Evolutionary conservation across 2,329 filamentous ascomycete genomes (phyloP).

Genomic region (Penicillium nordicum): DNA sequence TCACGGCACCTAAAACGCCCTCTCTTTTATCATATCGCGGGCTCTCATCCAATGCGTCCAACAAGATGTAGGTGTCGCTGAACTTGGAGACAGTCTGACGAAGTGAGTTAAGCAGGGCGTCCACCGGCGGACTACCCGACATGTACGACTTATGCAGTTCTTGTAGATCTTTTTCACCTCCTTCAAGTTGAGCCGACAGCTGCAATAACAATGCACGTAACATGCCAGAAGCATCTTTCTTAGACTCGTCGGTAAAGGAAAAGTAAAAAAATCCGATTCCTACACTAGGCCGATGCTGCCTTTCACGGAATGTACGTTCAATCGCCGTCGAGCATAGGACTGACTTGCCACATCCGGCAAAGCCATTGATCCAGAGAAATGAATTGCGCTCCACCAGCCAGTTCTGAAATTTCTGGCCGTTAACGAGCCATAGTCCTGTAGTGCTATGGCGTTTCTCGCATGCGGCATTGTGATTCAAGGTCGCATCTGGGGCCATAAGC

Average conservation of each 20-base stretch:
- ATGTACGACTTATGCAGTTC: constrained; percentile 2
- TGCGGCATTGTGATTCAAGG: constrained; percentile 33
- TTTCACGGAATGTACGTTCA: constrained; percentile 18
- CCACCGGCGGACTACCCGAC: not conserved
- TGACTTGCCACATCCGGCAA: constrained; percentile 34
- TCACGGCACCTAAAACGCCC: not conserved
- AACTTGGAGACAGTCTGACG: not conserved
- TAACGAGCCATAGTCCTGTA: constrained; percentile 36
- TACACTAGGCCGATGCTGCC: constrained; percentile 1
- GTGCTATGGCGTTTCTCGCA: constrained; percentile 30
- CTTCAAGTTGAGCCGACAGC: constrained; percentile 20
- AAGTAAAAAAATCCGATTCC: constrained; percentile 22
- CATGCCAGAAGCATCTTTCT: constrained; percentile 23
- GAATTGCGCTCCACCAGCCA: constrained; percentile 27
- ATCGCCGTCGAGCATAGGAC: constrained; percentile 32
- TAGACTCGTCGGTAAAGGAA: constrained; percentile 26
- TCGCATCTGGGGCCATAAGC: constrained; percentile 39
- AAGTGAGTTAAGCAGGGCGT: not conserved
- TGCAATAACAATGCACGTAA: constrained; percentile 28
- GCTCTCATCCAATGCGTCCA: constrained; percentile 17
- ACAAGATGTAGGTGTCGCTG: constrained; percentile 3
- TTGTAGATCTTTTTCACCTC: constrained; percentile 14
- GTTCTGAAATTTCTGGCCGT: constrained; percentile 15
- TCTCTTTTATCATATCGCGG: constrained; percentile 7
- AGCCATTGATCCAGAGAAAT: constrained; percentile 31